Evolutionary conservation across 169 alveolate species (phyloP).

Genomic region (Cryptosporidium xiaoi): DNA sequence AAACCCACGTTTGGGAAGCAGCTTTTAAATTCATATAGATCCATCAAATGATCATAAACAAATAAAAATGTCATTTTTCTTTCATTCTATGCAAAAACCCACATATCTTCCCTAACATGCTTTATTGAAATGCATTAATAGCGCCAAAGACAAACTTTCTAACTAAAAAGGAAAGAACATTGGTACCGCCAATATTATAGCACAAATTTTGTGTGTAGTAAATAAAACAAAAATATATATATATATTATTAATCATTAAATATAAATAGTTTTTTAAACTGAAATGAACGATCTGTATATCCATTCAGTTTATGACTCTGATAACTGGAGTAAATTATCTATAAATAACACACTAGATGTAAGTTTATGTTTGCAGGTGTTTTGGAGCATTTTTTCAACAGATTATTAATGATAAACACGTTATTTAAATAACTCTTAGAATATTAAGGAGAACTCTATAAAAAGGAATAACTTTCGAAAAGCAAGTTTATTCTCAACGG

Average conservation of each 20-base stretch:
- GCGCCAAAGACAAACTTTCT: neutral
- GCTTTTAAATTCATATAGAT: constrained; percentile 29
- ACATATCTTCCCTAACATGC: too few relatives aligned
- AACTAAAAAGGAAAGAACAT: neutral
- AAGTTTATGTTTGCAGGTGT: neutral
- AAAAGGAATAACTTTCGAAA: neutral
- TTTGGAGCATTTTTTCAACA: neutral
- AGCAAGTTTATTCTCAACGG: neutral
- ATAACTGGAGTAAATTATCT: constrained; percentile 22
- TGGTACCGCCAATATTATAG: neutral
- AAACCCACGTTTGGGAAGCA: constrained; percentile 34
- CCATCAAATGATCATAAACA: constrained; percentile 70
- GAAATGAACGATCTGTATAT: neutral
- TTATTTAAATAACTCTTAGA: neutral
- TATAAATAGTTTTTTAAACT: neutral
- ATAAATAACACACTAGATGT: neutral
- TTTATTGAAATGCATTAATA: neutral
- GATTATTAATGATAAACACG: too few relatives aligned
- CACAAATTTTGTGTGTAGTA: constrained; percentile 8
- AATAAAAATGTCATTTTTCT: constrained; percentile 15
- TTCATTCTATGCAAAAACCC: neutral
- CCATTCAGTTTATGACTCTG: constrained; percentile 2
- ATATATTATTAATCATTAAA: neutral
- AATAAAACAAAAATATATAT: neutral
- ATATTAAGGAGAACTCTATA: neutral